Evolutionary conservation across 2,329 filamentous ascomycete species (phyloP).

Genomic region (Pochonia chlamydosporia): DNA sequence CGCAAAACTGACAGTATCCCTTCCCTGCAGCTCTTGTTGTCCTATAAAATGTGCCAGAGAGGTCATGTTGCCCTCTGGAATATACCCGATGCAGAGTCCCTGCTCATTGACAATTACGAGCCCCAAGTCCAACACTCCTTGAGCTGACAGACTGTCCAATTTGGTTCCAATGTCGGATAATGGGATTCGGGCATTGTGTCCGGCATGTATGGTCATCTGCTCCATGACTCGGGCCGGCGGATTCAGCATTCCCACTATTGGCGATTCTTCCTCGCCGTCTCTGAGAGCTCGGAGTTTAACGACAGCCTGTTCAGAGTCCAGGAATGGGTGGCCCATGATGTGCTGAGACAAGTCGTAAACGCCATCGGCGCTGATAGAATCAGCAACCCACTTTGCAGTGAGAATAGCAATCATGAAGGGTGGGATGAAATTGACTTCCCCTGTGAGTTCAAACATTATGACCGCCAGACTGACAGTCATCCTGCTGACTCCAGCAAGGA

Average conservation of each 20-base stretch:
- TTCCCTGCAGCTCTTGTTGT: constrained; percentile 15
- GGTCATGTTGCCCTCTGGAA: constrained; percentile 47
- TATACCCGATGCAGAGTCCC: constrained; percentile 46
- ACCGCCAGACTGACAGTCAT: constrained; percentile 55
- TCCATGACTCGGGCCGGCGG: constrained; percentile 49
- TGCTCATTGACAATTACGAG: constrained; percentile 46
- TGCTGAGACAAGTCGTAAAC: constrained; percentile 57
- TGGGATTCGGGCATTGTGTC: constrained; percentile 25
- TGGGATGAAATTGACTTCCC: constrained; percentile 50
- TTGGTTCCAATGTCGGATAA: constrained; percentile 39
- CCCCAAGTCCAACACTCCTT: constrained; percentile 52
- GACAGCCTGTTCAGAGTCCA: constrained; percentile 45
- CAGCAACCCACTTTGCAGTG: constrained; percentile 53
- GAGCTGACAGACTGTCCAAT: constrained; percentile 36
- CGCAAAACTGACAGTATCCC: constrained; percentile 23
- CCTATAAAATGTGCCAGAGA: constrained; percentile 36
- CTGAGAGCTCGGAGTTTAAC: constrained; percentile 23
- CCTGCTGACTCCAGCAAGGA: constrained; percentile 51
- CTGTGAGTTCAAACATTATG: constrained; percentile 57
- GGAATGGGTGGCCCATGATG: constrained; percentile 52
- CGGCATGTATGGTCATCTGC: constrained; percentile 47
- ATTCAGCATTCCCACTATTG: constrained; percentile 39
- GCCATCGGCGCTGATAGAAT: constrained; percentile 44
- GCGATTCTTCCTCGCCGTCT: constrained; percentile 25
- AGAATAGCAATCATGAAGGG: constrained; percentile 56